Evolutionary conservation across 2,329 filamentous ascomycete species (phyloP).

Genomic region (Aurifilum marmelostoma): DNA sequence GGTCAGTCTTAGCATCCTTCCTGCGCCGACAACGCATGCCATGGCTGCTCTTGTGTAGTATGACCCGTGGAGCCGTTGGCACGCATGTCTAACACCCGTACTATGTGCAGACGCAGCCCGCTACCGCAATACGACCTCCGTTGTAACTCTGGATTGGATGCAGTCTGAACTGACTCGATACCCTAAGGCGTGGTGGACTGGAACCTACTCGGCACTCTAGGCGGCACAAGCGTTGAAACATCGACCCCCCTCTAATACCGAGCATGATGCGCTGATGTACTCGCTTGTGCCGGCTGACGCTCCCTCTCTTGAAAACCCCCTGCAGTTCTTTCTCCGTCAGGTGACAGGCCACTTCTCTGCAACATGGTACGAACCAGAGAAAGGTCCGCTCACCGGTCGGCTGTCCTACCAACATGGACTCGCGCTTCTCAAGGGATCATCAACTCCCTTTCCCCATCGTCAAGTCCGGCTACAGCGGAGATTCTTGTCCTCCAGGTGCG

Average conservation of each 20-base stretch:
- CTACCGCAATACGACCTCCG: background rate
- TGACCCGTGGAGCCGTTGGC: background rate
- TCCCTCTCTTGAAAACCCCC: background rate
- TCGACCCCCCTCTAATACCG: background rate
- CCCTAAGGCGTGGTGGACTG: background rate
- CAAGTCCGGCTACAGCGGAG: background rate
- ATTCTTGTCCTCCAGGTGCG: background rate
- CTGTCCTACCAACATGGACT: background rate
- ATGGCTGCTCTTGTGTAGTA: background rate
- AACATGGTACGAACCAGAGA: background rate
- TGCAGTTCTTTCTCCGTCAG: background rate
- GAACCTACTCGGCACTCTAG: background rate
- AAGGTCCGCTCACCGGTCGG: background rate
- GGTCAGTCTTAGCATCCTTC: background rate
- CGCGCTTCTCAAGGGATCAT: background rate
- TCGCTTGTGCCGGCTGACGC: background rate
- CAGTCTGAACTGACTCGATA: background rate
- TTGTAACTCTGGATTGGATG: background rate
- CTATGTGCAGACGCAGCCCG: background rate
- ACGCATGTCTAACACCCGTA: background rate
- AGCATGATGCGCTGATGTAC: background rate
- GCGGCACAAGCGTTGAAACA: background rate
- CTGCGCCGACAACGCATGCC: conserved; percentile 2
- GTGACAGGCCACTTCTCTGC: background rate
- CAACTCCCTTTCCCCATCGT: background rate